Base-by-base conservation (phyloP, 106 monocot species). In the Dendrobium huoshanense region DNA sequence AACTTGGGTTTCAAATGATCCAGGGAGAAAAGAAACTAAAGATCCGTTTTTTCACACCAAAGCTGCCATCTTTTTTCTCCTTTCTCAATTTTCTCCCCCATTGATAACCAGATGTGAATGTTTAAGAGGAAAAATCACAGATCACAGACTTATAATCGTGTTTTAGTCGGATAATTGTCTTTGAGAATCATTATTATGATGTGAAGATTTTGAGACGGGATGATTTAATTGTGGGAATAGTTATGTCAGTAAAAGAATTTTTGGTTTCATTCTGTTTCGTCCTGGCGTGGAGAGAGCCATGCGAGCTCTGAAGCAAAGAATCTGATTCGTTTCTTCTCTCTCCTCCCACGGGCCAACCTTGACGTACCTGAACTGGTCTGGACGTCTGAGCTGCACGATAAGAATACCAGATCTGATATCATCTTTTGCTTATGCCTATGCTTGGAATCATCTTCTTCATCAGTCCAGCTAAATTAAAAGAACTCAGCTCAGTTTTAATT, bases 281-380 rank as follows among this genome's bases (percentile, higher is more conserved):
- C 70, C 13, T 16, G 70, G 37, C 1, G 70, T 5, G 70, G 7
- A 9, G 74, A 43, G 74, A 41, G 25, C 40, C 74, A 42, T 43
- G 43, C 43, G 41, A 29, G 17, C 19, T 74, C 74, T 74, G 74
- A 43, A 37, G 27, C 16, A 43, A 74, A 74, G 74, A 74, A 42
- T 74, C 43, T 11, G 74, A 74, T 74, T 41, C 74, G 74, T 42
- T 74, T 74, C 70, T 70, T 70, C 70, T 70, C 70, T 70, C 70
- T 70, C 70, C 13, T 70, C 70, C 15, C 70, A 70, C 33, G 70
- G 70, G 70, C 70, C 70, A 37, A 13, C 4, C 4, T 15, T 15
- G 15, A 31, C 37, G 70, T 37, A 70, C 29, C 70, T 70, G 29
- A 33, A 70, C 2, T 61, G 51, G 22, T 61, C 61, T 61, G 61